Evolutionary conservation across 78 protist species (phyloP), one percentile per base, ranked within the genome.

Genomic region (Mantamonas sphyraenae): DNA sequence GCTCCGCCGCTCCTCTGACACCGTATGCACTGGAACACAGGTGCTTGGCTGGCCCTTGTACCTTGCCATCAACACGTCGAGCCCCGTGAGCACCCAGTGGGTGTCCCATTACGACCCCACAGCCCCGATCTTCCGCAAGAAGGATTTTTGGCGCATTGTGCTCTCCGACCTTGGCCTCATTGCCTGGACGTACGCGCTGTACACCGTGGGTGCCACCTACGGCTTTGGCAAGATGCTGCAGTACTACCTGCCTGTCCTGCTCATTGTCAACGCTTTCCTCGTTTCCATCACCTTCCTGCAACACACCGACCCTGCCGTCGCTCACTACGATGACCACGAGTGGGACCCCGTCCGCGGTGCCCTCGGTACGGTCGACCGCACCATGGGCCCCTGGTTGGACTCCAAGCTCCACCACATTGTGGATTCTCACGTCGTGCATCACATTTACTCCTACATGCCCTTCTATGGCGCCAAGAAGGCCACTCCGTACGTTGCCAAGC

Each of bases 341-440:
- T 81, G 73, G 77, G 61, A 22, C 43, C 82, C 12, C 74, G 38
- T 81, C 71, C 30, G 77, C 24, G 93, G 93, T 16, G 89, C 90
- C 20, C 50, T 83, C 64, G 10, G 64, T 34, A 83, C 90, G 38
- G 34, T 85, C 33, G 93, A 89, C 77, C 76, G 93, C 33, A 62
- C 45, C 30, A 31, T 77, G 42, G 74, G 69, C 45, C 24, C 31
- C 50, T n/a, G 19, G 16, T 55, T 80, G 50, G 71, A 84, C 65
- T 61, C 28, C 30, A 40, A 77, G 59, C 81, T 72, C 64, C 92
- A 91, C 80, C 66, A 79, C 71, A 90, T 90, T 57, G 64, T 74
- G 10, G 80, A 79, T 45, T 79, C 92, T 9, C 96, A 91, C 76
- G 93, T 91, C 39, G 64, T 62, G 5, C 96, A 91, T 53, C 96